Conservation (phyloP, 805 yeast genomes). For the Metschnikowia colocasiae region DNA sequence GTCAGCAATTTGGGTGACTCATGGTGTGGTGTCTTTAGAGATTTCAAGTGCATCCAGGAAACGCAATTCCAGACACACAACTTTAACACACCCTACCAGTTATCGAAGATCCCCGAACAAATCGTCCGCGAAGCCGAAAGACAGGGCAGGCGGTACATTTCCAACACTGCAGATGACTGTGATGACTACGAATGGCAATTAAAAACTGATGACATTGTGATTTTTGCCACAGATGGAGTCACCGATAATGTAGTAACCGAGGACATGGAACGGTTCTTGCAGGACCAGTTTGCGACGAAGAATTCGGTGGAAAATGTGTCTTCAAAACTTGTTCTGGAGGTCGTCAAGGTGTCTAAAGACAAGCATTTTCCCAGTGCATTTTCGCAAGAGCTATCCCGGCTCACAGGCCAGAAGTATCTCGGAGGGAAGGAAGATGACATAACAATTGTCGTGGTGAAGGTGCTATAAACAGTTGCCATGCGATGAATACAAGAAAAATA, state of each 20-base stretch:
- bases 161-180: constrained; percentile 66
- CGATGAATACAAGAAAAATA: not conserved
- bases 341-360: constrained; percentile 67
- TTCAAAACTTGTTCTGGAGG: constrained; percentile 57
- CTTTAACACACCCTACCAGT: constrained; percentile 89
- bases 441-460: constrained; percentile 73
- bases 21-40: constrained; percentile 84
- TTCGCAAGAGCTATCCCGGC: constrained; percentile 66
- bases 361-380: constrained; percentile 77
- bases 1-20: constrained; percentile 92
- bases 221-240: constrained; percentile 93
- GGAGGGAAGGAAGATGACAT: constrained; percentile 98
- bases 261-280: constrained; percentile 67
- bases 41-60: constrained; percentile 54
- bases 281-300: constrained; percentile 44
- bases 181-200: constrained; percentile 66
- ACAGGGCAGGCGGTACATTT: constrained; percentile 60
- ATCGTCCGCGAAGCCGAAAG: constrained; percentile 50
- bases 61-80: constrained; percentile 79
- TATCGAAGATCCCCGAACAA: constrained; percentile 74
- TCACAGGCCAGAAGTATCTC: constrained; percentile 63
- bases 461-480: constrained; percentile 20
- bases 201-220: constrained; percentile 65
- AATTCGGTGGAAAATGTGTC: constrained; percentile 44
- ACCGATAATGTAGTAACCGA: constrained; percentile 75